A percentile compares a stretch with the other conserved stretches of the same genome.
phyloP scores from a whole-genome alignment of 164 flowering plant species.

The Aristolochia californica region DNA sequence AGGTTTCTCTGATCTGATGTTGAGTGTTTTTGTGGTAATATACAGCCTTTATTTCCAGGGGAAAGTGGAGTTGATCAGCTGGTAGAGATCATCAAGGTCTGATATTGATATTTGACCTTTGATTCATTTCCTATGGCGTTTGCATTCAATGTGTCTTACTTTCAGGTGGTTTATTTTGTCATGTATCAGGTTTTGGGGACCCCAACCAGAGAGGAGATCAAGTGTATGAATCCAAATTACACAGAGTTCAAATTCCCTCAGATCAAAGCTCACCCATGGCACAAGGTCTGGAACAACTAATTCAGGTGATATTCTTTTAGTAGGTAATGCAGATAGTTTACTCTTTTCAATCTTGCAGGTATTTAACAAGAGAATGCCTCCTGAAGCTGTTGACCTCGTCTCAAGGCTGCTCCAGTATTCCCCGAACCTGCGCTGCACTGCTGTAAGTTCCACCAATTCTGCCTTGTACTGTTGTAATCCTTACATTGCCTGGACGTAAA shows the following conservation, averaged over 20 bases:
- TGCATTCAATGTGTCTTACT: neutral
- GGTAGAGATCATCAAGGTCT: constrained; percentile 52
- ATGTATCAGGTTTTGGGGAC: constrained; percentile 67
- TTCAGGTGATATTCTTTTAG: constrained; percentile 4
- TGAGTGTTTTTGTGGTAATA: constrained; percentile 5
- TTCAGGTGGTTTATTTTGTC: neutral
- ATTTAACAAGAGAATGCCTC: constrained; percentile 74
- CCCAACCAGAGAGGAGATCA: constrained; percentile 95
- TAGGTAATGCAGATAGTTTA: neutral
- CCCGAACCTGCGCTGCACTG: constrained; percentile 74
- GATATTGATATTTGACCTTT: neutral
- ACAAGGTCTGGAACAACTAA: constrained; percentile 49
- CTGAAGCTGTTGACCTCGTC: constrained; percentile 93
- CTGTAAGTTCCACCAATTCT: constrained; percentile 47
- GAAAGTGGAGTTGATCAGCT: constrained; percentile 60
- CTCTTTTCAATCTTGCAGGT: constrained; percentile 30
- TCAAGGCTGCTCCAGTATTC: constrained; percentile 96
- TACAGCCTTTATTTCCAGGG: constrained; percentile 60
- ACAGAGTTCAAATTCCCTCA: constrained; percentile 91
- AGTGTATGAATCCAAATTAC: constrained; percentile 97
- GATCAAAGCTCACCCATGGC: constrained; percentile 96
- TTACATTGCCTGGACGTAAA: neutral
- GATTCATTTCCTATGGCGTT: neutral
- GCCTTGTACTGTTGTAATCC: neutral
- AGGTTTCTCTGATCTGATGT: constrained; percentile 7